A percentile compares a stretch with the other conserved stretches of the same genome.
These are phyloP conservation scores for Exophiala dermatitidis DNA, from an alignment of 2,329 filamentous ascomycete species.

Conservation along the genomic window DNA sequence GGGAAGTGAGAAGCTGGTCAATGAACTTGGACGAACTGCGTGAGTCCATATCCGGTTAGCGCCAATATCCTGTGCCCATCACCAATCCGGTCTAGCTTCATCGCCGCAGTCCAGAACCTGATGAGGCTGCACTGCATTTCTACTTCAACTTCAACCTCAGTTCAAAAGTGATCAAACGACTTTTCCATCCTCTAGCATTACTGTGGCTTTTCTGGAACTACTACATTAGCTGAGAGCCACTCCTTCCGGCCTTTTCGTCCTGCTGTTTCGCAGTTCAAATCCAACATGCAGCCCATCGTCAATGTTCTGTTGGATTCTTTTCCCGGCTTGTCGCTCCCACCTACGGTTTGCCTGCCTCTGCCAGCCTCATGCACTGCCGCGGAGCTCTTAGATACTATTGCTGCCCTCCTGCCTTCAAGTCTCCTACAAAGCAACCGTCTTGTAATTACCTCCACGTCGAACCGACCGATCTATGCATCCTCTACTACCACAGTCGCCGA, in stretches of 20 bases:
- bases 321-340: conserved; percentile 69
- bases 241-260: no score
- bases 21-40: background rate
- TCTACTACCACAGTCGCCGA: conserved; percentile 34
- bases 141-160: no score
- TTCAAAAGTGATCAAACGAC: no score
- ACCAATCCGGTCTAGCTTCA: background rate
- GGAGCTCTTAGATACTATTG: conserved; percentile 58
- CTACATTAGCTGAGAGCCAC: no score
- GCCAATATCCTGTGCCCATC: background rate
- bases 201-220: no score
- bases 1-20: background rate
- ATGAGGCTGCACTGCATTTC: no score
- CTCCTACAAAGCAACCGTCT: conserved; percentile 46
- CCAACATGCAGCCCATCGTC: conserved; percentile 36
- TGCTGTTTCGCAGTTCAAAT: no score
- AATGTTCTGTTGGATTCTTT: conserved; percentile 84
- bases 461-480: conserved; percentile 56
- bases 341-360: conserved; percentile 74
- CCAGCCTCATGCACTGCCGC: conserved; percentile 57
- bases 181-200: no score
- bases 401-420: conserved; percentile 53
- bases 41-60: background rate
- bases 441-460: conserved; percentile 74
- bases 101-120: background rate